Percentiles rank a stretch among this genome's conserved stretches.
phyloP scores from a whole-genome alignment of 805 yeast species.

The Hanseniaspora clermontiae region DNA sequence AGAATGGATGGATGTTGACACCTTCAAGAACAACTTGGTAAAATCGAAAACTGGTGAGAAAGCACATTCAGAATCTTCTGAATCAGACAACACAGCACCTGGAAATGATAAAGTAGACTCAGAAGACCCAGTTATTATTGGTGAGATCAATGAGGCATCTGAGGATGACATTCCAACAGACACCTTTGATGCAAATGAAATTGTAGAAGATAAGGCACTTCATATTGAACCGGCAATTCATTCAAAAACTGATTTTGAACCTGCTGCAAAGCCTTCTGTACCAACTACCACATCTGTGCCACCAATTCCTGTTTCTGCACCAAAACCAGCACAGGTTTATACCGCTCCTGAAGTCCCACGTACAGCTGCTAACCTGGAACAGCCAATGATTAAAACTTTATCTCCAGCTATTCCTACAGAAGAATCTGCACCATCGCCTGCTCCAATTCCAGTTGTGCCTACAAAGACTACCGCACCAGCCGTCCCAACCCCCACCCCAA shows the following conservation, averaged over 20 bases:
- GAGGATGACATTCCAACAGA: background rate
- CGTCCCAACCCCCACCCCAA: slow-evolving; percentile 9
- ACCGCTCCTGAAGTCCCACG: background rate
- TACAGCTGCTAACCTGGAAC: background rate
- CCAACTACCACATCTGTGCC: slow-evolving; percentile 4
- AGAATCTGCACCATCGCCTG: background rate
- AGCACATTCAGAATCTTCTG: background rate
- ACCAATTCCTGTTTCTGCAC: slow-evolving; percentile 18
- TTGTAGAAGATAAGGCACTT: background rate
- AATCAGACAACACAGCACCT: background rate
- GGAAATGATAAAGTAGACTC: no score
- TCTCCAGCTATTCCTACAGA: slow-evolving; percentile 14
- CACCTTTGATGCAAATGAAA: background rate
- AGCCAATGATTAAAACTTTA: background rate
- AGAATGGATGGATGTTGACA: slow-evolving; percentile 2
- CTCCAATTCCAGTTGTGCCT: slow-evolving; percentile 1
- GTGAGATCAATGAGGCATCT: background rate
- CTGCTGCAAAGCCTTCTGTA: background rate
- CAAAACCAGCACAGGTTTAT: slow-evolving; percentile 15
- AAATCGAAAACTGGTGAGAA: background rate
- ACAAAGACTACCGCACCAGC: slow-evolving; percentile 14
- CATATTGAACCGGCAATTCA: background rate
- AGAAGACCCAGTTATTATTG: background rate
- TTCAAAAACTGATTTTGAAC: background rate
- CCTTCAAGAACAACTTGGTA: background rate